Conservation (phyloP, 352 stramenopile genomes). For the Globisporangium parvum region DNA sequence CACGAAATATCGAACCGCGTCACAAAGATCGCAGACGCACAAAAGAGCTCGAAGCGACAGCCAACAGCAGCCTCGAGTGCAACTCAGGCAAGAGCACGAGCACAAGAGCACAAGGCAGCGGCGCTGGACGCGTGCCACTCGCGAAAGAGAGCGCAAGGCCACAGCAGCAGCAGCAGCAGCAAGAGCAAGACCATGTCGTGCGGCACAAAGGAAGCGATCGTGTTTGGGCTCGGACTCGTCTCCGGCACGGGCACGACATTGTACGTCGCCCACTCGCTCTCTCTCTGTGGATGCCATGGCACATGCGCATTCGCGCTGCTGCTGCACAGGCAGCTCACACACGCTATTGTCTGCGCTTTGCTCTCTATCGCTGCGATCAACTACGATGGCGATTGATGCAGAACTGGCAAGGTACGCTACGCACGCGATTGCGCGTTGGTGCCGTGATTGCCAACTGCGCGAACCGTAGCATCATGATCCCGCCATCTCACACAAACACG, state of each 20-base stretch:
- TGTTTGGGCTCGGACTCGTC: slow-evolving; percentile 76
- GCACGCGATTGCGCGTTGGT: not conserved
- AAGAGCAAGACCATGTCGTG: slow-evolving; percentile 52
- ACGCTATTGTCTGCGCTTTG: too few relatives aligned
- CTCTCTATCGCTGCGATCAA: not conserved
- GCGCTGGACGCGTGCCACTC: not conserved
- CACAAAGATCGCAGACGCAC: too few relatives aligned
- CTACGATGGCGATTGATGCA: slow-evolving; percentile 16
- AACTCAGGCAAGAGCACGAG: not conserved
- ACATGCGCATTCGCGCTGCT: slow-evolving; percentile 1
- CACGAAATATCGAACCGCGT: too few relatives aligned
- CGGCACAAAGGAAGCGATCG: slow-evolving; percentile 63
- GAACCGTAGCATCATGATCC: not conserved
- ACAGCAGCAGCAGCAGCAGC: not conserved
- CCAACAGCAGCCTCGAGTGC: not conserved
- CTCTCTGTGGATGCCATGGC: too few relatives aligned
- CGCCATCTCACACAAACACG: not conserved
- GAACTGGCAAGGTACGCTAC: slow-evolving; percentile 55
- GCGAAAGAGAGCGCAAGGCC: not conserved
- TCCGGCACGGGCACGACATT: slow-evolving; percentile 81
- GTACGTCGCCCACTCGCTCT: slow-evolving; percentile 31
- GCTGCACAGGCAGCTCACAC: not conserved
- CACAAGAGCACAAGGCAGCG: too few relatives aligned
- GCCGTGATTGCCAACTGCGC: not conserved
- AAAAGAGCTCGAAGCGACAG: too few relatives aligned